Percentiles rank a stretch among this genome's conserved stretches.
These are phyloP conservation scores for Hanseniaspora meyeri DNA, from an alignment of 805 yeast species.

Conservation along the genomic window DNA sequence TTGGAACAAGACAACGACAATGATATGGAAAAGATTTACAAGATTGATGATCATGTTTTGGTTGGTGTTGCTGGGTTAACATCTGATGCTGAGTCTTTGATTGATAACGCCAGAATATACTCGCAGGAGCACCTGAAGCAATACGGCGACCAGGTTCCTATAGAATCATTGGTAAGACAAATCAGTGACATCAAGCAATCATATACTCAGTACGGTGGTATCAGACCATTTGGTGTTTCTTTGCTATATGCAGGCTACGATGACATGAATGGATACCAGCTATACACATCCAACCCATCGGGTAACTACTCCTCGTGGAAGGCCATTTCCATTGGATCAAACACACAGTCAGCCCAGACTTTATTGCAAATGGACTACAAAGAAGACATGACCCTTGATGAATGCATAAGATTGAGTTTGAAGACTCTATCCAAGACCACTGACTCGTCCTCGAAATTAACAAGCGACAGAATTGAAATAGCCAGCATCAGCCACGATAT, in stretches of 20 bases:
- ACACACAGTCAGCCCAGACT: constrained; percentile 92
- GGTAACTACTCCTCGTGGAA: constrained; percentile 98
- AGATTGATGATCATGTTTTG: constrained; percentile 66
- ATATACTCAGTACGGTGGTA: constrained; percentile 96
- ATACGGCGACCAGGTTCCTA: constrained; percentile 88
- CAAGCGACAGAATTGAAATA: constrained; percentile 84
- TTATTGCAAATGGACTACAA: constrained; percentile 88
- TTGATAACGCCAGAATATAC: constrained; percentile 69
- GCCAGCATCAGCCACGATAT: constrained; percentile 53
- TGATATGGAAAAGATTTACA: constrained; percentile 64
- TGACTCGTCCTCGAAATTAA: constrained; percentile 63
- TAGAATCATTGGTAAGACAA: constrained; percentile 75
- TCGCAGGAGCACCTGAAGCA: constrained; percentile 79
- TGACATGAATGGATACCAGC: constrained; percentile 76
- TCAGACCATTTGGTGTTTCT: constrained; percentile 96
- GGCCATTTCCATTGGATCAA: constrained; percentile 94
- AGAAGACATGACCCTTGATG: constrained; percentile 58
- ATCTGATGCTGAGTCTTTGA: constrained; percentile 86
- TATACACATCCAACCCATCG: constrained; percentile 90
- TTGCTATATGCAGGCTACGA: constrained; percentile 94
- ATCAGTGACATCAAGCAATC: constrained; percentile 93
- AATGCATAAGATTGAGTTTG: constrained; percentile 77
- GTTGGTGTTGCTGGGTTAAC: constrained; percentile 98
- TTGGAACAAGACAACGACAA: constrained; percentile 88
- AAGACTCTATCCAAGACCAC: constrained; percentile 89